These are phyloP conservation scores for Xylaria venustula DNA, from an alignment of 495 filamentous ascomycete species.

Conservation along the genomic window DNA sequence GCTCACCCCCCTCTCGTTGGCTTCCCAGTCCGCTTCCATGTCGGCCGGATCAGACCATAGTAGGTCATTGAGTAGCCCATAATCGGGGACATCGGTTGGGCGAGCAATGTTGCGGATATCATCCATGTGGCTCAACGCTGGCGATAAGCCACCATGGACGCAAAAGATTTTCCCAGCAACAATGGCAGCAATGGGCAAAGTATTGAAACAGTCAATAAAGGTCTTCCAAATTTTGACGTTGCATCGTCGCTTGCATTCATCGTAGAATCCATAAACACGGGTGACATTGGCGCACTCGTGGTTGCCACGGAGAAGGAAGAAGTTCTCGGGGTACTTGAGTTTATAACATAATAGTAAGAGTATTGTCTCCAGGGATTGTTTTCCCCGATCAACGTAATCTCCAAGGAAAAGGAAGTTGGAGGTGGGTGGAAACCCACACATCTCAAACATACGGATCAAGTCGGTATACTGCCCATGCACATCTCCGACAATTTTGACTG, in stretches of 20 bases:
- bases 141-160: conserved; percentile 94
- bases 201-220: conserved; percentile 98
- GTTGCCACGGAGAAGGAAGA: conserved; percentile 95
- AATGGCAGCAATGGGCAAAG: conserved; percentile 90
- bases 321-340: conserved; percentile 97
- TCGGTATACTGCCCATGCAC: conserved; percentile 98
- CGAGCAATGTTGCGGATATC: conserved; percentile 95
- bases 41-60: conserved; percentile 98
- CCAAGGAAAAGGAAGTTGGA: conserved; percentile 96
- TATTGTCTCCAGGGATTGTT: conserved; percentile 96
- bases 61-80: conserved; percentile 92
- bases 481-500: conserved; percentile 98
- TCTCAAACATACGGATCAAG: conserved; percentile 96
- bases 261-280: conserved; percentile 97
- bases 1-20: conserved; percentile 95
- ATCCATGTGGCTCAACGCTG: conserved; percentile 92
- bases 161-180: conserved; percentile 99
- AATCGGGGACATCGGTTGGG: conserved; percentile 97
- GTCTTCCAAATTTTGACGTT: conserved; percentile 99
- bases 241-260: conserved; percentile 96
- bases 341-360: conserved; percentile 96
- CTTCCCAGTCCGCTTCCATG: conserved; percentile 97
- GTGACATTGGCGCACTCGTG: conserved; percentile 99
- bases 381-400: conserved; percentile 97
- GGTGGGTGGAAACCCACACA: conserved; percentile 95